phyloP scores from a whole-genome alignment of 106 monocot genomes.

The Dendrobium huoshanense region DNA sequence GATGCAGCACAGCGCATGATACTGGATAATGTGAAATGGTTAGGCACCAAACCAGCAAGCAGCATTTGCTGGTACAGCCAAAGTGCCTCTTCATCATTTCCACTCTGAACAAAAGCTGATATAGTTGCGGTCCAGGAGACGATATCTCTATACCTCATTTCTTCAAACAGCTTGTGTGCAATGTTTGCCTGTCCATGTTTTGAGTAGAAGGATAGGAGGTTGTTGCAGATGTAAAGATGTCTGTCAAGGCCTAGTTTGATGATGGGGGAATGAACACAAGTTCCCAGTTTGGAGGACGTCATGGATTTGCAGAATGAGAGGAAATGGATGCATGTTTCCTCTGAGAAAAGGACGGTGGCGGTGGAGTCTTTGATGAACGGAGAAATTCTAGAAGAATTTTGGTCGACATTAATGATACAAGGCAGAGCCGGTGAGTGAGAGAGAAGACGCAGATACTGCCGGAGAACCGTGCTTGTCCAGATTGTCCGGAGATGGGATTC shows the following conservation, averaged over 20 bases:
- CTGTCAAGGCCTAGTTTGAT: slow-evolving; percentile 47
- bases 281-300: not conserved
- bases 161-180: slow-evolving; percentile 65
- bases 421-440: not conserved
- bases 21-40: slow-evolving; percentile 61
- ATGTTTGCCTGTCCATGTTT: slow-evolving; percentile 7
- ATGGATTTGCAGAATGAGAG: slow-evolving; percentile 31
- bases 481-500: not conserved
- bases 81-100: slow-evolving; percentile 28
- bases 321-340: slow-evolving; percentile 21
- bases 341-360: not conserved
- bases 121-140: slow-evolving; percentile 66
- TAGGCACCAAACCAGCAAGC: slow-evolving; percentile 15
- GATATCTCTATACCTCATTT: slow-evolving; percentile 45
- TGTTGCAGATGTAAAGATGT: slow-evolving; percentile 36
- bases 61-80: slow-evolving; percentile 37
- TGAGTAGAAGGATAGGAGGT: slow-evolving; percentile 41
- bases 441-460: not conserved
- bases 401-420: not conserved
- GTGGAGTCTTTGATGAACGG: not conserved
- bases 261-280: slow-evolving; percentile 38
- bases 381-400: not conserved
- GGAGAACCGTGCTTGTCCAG: not conserved
- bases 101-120: slow-evolving; percentile 29
- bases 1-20: slow-evolving; percentile 40